A percentile compares a stretch with the other conserved stretches of the same genome.
Evolutionary conservation across 108 stramenopile species (phyloP).

Genomic region (Fistulifera pelliculosa): DNA sequence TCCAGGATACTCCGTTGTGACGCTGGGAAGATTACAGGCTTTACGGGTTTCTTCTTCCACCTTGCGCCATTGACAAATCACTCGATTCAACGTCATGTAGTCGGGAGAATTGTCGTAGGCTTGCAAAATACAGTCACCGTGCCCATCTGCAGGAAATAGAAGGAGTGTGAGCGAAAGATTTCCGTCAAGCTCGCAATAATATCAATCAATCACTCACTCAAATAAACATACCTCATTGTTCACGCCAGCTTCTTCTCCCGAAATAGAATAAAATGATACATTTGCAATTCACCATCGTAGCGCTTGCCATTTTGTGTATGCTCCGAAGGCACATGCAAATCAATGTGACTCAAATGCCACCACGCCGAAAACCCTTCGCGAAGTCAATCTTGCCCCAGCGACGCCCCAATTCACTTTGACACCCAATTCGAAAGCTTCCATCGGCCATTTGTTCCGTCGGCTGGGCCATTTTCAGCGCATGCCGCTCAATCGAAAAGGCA

Average conservation of each 20-base stretch:
- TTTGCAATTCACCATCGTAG: slow-evolving; percentile 36
- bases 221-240: slow-evolving; percentile 5
- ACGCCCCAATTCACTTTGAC: not conserved
- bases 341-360: slow-evolving; percentile 35
- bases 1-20: not conserved
- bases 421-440: not conserved
- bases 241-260: slow-evolving; percentile 12
- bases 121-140: slow-evolving; percentile 31
- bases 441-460: slow-evolving; percentile 7
- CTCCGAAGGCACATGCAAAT: slow-evolving; percentile 38
- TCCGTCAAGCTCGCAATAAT: too few species aligned
- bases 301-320: slow-evolving; percentile 40
- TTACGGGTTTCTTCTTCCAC: slow-evolving; percentile 28
- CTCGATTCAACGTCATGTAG: slow-evolving; percentile 21
- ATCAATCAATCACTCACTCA: not conserved
- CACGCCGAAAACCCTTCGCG: slow-evolving; percentile 31
- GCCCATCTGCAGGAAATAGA: slow-evolving; percentile 18
- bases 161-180: too few species aligned
- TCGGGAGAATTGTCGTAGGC: slow-evolving; percentile 21
- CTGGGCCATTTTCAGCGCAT: slow-evolving; percentile 7
- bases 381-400: slow-evolving; percentile 21
- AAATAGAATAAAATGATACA: slow-evolving; percentile 30
- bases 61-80: slow-evolving; percentile 40
- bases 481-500: slow-evolving; percentile 10
- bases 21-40: slow-evolving; percentile 20